These are phyloP conservation scores for Solidago caesia DNA, from an alignment of 129 eudicot species.

Conservation along the genomic window DNA sequence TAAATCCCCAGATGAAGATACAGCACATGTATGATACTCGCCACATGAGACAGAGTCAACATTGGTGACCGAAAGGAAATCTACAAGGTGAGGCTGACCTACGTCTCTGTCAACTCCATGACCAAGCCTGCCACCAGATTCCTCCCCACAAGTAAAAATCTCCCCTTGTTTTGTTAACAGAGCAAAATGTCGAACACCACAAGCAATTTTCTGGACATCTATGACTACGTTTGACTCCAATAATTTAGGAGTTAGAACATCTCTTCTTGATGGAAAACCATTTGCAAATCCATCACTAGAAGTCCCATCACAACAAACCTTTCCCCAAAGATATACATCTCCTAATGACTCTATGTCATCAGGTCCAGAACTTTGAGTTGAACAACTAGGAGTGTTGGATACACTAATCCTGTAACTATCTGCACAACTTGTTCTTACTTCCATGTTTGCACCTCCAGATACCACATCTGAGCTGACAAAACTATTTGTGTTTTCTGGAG, in stretches of 20 bases:
- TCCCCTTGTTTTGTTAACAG: slow-evolving; percentile 97
- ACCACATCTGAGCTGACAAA: slow-evolving; percentile 57
- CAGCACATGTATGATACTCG: slow-evolving; percentile 83
- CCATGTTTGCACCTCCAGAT: slow-evolving; percentile 70
- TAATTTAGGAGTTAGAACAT: slow-evolving; percentile 59
- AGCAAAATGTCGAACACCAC: slow-evolving; percentile 83
- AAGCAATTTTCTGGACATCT: slow-evolving; percentile 81
- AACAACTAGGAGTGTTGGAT: slow-evolving; percentile 90
- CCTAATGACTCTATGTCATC: slow-evolving; percentile 95
- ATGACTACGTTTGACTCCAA: slow-evolving; percentile 82
- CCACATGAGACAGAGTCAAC: slow-evolving; percentile 85
- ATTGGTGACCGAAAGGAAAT: slow-evolving; percentile 58
- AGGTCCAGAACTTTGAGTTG: slow-evolving; percentile 75
- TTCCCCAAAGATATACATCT: slow-evolving; percentile 95
- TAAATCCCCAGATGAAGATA: slow-evolving; percentile 73
- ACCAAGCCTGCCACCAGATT: slow-evolving; percentile 92
- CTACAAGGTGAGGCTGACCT: slow-evolving; percentile 69
- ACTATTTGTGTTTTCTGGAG: slow-evolving; percentile 26
- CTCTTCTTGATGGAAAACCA: slow-evolving; percentile 40
- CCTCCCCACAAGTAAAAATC: slow-evolving; percentile 97
- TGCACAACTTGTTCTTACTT: slow-evolving; percentile 63
- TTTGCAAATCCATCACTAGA: slow-evolving; percentile 47
- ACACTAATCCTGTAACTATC: slow-evolving; percentile 88
- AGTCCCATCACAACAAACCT: slow-evolving; percentile 58
- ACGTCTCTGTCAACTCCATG: slow-evolving; percentile 73